Evolutionary conservation across 306 rosid genomes (phyloP), one percentile per base, ranked within the genome.

Genomic region (Dicorynia guianensis): DNA sequence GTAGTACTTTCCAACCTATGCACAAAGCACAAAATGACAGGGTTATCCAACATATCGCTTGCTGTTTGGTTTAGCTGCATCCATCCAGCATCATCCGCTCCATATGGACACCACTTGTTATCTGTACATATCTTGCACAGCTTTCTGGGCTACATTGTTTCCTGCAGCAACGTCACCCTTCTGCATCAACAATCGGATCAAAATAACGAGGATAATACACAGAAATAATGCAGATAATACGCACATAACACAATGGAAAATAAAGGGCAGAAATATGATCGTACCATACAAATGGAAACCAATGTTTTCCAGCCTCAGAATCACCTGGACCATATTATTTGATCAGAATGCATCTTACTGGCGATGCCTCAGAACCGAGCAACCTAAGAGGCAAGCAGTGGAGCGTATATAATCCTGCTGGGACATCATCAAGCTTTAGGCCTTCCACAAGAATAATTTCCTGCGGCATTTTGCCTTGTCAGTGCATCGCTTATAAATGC

Each of bases 381-480:
- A 94, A 84, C 84, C 98, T 88, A 59, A 94, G 89, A 80, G 90
- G 96, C 78, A 94, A 85, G 87, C 97, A 94, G 60, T 85, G 84
- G 65, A 94, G 85, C 15, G 79, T 15, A 72, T 90, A 94, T 71
- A 88, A 36, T 74, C 96, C 98, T 12, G 85, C 75, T 59, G 84
- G 85, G 54, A 94, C 74, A 54, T 75, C 89, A 61, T 89, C 97
- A 8, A 94, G 94, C 82, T 94, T 94, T 54, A 94, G 89, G 68
- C 85, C 98, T 82, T 94, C 98, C 82, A 94, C 97, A 63, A 94
- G 96, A 86, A 94, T 91, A 84, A 90, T 86, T 80, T 94, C 97
- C 98, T 91, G 88, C 49, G 57, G 68, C 77, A 78, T 67, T 68
- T 59, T 11, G 58, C 50, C 44, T 19, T 54, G 63, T 72, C 59